Percentiles rank a stretch among this genome's conserved stretches.
phyloP scores from a whole-genome alignment of 345 rosid genomes.

The Arabis hirsuta region DNA sequence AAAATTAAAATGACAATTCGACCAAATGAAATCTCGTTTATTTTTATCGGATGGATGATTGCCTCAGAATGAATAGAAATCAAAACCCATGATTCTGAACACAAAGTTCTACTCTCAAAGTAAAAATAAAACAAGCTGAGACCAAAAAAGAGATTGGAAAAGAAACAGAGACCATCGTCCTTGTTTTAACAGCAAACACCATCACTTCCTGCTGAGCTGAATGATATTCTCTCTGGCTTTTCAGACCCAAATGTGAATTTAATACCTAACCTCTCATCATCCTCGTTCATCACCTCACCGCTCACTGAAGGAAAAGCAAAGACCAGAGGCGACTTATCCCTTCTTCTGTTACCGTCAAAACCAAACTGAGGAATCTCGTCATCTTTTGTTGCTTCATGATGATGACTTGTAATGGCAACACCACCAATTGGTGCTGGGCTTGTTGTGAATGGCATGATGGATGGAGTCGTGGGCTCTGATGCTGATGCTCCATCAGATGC shows the following conservation, averaged over 20 bases:
- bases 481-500: conserved; percentile 50
- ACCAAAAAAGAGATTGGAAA: background rate
- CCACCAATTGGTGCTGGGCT: conserved; percentile 29
- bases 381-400: conserved; percentile 50
- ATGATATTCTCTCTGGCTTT: conserved; percentile 59
- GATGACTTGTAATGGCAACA: conserved; percentile 30
- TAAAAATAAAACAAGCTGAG: background rate
- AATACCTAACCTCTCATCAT: conserved; percentile 53
- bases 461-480: conserved; percentile 88
- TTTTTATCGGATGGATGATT: background rate
- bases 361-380: conserved; percentile 56
- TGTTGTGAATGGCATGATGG: conserved; percentile 59
- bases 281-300: conserved; percentile 33
- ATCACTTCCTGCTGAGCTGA: conserved; percentile 59
- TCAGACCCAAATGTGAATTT: conserved; percentile 71
- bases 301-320: conserved; percentile 68
- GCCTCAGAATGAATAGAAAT: conserved; percentile 4
- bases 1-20: background rate
- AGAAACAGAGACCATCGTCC: conserved; percentile 11
- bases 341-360: conserved; percentile 55
- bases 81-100: conserved; percentile 4
- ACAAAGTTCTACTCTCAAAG: conserved; percentile 8
- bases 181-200: conserved; percentile 55
- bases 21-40: background rate
- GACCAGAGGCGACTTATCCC: conserved; percentile 47